A percentile compares a stretch with the other conserved stretches of the same genome.
phyloP scores from a whole-genome alignment of 345 rosid species.

The Populus davidiana region DNA sequence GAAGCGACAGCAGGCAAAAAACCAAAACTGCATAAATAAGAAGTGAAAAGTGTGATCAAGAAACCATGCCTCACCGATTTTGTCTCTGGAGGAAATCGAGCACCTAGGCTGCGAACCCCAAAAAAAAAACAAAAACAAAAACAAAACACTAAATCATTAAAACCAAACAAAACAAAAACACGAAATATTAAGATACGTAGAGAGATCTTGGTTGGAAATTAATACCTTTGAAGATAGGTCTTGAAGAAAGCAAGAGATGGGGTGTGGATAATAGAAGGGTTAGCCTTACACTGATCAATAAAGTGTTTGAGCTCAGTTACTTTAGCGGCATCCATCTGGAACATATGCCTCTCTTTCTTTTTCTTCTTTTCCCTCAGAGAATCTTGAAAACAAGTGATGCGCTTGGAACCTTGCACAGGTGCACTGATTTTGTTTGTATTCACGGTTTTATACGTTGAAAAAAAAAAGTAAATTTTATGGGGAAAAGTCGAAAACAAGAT shows the following conservation, averaged over 20 bases:
- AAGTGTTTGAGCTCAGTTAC: slow-evolving; percentile 45
- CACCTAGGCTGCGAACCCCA: slow-evolving; percentile 59
- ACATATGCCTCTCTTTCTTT: background rate
- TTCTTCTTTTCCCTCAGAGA: background rate
- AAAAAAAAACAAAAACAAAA: background rate
- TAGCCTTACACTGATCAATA: slow-evolving; percentile 49
- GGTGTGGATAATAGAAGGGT: slow-evolving; percentile 58
- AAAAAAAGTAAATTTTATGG: background rate
- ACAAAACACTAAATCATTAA: background rate
- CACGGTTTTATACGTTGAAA: no score
- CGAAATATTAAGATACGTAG: background rate
- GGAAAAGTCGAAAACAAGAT: background rate
- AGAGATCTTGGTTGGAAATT: background rate
- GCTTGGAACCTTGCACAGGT: background rate
- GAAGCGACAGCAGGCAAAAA: background rate
- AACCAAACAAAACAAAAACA: background rate
- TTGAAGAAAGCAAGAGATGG: slow-evolving; percentile 72
- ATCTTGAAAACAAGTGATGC: background rate
- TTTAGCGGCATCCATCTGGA: slow-evolving; percentile 42
- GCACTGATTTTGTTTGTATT: no score
- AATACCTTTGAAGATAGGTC: slow-evolving; percentile 57
- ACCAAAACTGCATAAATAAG: background rate
- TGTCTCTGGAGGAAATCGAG: slow-evolving; percentile 50
- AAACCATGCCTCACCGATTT: slow-evolving; percentile 41
- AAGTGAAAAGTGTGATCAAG: background rate